phyloP scores from a whole-genome alignment of 257 asterid species.

The Linaria vulgaris region DNA sequence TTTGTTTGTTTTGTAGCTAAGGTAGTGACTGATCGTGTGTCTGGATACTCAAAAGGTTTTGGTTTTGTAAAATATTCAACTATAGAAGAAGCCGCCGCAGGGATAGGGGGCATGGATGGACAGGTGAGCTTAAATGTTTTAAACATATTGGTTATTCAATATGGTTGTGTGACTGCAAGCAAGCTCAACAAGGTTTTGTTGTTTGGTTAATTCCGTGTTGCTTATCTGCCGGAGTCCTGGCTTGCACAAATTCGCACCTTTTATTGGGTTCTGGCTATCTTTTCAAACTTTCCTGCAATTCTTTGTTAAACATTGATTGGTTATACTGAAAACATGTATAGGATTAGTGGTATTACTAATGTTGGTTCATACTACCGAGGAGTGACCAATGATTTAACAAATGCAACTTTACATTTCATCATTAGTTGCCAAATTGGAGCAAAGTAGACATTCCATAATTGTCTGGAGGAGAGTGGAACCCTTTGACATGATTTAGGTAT shows the following conservation, averaged over 20 bases:
- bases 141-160: background rate
- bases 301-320: background rate
- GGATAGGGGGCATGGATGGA: slow-evolving; percentile 87
- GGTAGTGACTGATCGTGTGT: slow-evolving; percentile 75
- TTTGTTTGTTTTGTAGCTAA: slow-evolving; percentile 55
- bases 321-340: background rate
- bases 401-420: too few species aligned
- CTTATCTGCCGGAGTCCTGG: too few species aligned
- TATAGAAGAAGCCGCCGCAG: slow-evolving; percentile 63
- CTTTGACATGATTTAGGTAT: too few species aligned
- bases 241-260: background rate
- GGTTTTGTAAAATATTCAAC: slow-evolving; percentile 80
- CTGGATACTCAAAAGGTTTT: slow-evolving; percentile 87
- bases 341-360: background rate
- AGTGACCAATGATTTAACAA: too few species aligned
- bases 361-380: too few species aligned
- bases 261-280: background rate
- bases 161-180: background rate
- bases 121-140: slow-evolving; percentile 44
- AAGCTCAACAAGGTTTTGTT: background rate
- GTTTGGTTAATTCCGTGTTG: background rate
- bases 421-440: too few species aligned
- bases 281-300: background rate
- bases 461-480: too few species aligned
- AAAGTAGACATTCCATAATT: too few species aligned